Evolutionary conservation across 2,329 filamentous ascomycete genomes (phyloP).

Genomic region (Fusarium pininemorale): DNA sequence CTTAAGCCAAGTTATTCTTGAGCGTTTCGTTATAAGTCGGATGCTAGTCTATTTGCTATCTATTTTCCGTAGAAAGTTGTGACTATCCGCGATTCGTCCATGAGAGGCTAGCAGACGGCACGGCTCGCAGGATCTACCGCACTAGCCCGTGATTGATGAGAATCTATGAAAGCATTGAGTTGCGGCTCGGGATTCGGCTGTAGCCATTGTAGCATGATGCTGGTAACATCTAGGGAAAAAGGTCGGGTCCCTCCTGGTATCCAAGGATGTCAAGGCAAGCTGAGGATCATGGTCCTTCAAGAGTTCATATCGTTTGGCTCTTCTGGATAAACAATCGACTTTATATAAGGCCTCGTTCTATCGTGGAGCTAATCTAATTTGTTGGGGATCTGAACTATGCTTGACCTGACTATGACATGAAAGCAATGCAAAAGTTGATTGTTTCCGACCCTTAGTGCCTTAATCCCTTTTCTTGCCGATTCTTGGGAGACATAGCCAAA

Average conservation of each 20-base stretch:
- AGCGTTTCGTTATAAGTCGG: fast-evolving
- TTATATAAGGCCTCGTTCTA: background rate
- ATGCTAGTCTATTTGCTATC: background rate
- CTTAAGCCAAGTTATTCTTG: background rate
- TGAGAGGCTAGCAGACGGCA: background rate
- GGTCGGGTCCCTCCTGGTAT: too few species aligned
- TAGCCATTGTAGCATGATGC: background rate
- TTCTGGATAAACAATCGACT: too few species aligned
- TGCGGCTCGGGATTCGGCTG: too few species aligned
- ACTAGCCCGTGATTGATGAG: background rate
- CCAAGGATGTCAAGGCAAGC: too few species aligned
- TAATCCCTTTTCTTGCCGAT: constrained; percentile 53
- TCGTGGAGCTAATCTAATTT: too few species aligned
- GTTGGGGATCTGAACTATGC: background rate
- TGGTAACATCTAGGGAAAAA: background rate
- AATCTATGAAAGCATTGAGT: background rate
- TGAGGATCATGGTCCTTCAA: background rate
- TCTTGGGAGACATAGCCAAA: constrained; percentile 59
- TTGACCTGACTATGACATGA: background rate
- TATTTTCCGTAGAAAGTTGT: too few species aligned
- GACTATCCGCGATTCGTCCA: background rate
- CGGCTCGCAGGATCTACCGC: background rate
- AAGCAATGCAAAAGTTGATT: too few species aligned
- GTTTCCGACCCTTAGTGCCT: constrained; percentile 41
- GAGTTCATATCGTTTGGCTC: background rate